Base-by-base conservation (phyloP, 2,329 filamentous ascomycete species). In the Juglanconis oblonga region DNA sequence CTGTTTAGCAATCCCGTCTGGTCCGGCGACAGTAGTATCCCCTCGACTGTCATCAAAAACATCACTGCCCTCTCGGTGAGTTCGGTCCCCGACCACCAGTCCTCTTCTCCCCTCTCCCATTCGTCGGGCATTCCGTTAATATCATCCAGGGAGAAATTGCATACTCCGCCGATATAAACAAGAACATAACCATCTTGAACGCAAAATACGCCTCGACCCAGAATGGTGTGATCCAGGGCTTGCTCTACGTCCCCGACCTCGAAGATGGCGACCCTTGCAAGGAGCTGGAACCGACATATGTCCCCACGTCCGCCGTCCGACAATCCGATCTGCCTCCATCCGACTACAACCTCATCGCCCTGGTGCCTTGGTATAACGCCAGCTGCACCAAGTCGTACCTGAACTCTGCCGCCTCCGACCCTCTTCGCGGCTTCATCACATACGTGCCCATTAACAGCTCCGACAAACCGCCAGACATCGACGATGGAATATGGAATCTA, bases 201-300 rank as follows among this genome's bases (percentile, higher is more conserved):
- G 85, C 83, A 36, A 89, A 86, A 62, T 87, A 85, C 70, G 80
- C 85, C 55, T 79, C 83, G 36, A 79, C 79, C 8, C 73, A 79
- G 44, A 84, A 87, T 64, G 83, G 83, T 57, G 77, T 85, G 57
- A 85, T 95, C 40, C 83, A 86, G 64, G 94, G 94, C 63, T 83
- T 97, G 14, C 81, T 98, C 59, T 98, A 95, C 72, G 89, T 96
- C 2, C 95, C 94, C 4, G 84, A 87, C 62, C 80, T 97, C 45
- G 71, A 75, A 5, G 59, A 69, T 10, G 71, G 79, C 58, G 81
- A 88, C 63, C 74, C 79, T 0, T 97, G 93, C 76, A 80, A 80
- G 69, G 77, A 85, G 14, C 74, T 83, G 51, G 85, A 88, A 47
- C 80, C 80, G 45, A 73, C 81, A n/a, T 86, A 88, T 66, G 81